Evolutionary conservation across 2,329 filamentous ascomycete genomes (phyloP), one percentile per base, ranked within the genome.

Genomic region (Emydomyces testavorans): DNA sequence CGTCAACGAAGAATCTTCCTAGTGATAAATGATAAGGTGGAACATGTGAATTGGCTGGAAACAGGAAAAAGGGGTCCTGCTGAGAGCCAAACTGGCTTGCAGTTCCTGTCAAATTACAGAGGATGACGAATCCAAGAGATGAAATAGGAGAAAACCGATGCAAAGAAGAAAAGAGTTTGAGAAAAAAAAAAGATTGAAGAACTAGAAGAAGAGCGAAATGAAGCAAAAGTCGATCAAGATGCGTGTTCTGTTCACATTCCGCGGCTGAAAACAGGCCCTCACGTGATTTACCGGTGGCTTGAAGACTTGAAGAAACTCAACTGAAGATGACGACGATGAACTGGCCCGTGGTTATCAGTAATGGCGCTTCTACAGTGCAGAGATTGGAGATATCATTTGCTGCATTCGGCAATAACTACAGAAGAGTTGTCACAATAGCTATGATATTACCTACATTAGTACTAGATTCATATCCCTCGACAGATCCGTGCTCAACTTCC

Each of bases 31-130:
- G 32, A 13, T 38, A 37, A 18, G 45, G 26, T 40, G 40, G 46
- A 24, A 37, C 47, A 49, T 49, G 46, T 29, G 41, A n/a, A 23
- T 32, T 8, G 39, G 40, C 3, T 6, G 15, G 16, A 39, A n/a
- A 16, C 28, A 23, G 26, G 26, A 18, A 44, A 43, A n/a, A 23
- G 23, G 43, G 26, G 32, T 20, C 41, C 23, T 11, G 34, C 20
- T 36, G 18, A 31, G 32, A 24, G 32, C 40, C 39, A 43, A 44
- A 48, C 28, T 37, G 42, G 32, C 42, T 45, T 32, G 28, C 42
- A 45, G 16, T 15, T 38, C 24, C 24, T 34, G 35, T 26, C 24
- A 23, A 48, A 48, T 44, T 37, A 40, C 32, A 42, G 43, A 51
- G 11, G 11, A 23, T 16, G 35, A 29, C 23, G 39, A 46, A 49